A percentile compares a stretch with the other conserved stretches of the same genome.
Conservation (phyloP, 306 rosid species). For the Trifolium subterraneum region DNA sequence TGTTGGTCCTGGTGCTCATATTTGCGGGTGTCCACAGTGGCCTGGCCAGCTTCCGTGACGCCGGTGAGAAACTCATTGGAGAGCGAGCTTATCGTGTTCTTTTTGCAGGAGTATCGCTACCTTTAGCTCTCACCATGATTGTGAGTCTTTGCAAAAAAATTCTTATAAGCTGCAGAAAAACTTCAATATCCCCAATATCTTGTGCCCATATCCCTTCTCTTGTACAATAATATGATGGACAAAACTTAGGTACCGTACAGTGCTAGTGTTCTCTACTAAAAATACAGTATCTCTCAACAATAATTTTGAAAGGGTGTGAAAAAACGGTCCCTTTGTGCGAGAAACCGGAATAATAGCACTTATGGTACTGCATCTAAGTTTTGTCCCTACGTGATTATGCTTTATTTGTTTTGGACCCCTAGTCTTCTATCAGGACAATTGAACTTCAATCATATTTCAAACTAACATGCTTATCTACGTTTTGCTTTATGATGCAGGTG, state of each 20-base stretch:
- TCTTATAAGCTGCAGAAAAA: constrained; percentile 4
- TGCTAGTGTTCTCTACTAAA: no score
- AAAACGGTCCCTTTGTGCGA: no score
- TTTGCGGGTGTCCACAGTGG: constrained; percentile 91
- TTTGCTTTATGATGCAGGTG: constrained; percentile 66
- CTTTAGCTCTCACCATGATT: constrained; percentile 86
- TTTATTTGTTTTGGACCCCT: constrained; percentile 16
- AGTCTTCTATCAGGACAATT: not conserved
- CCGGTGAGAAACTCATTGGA: constrained; percentile 87
- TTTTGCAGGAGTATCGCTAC: constrained; percentile 88
- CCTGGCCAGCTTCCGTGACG: constrained; percentile 80
- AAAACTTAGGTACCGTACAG: no score
- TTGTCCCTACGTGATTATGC: not conserved
- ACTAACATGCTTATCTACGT: constrained; percentile 34
- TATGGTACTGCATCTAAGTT: not conserved
- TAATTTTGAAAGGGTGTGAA: no score
- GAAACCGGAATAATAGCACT: not conserved
- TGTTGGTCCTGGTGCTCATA: constrained; percentile 67
- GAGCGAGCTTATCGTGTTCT: constrained; percentile 93
- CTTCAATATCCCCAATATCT: constrained; percentile 14
- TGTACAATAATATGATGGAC: not conserved
- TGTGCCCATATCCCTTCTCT: not conserved
- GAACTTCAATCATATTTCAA: constrained; percentile 33
- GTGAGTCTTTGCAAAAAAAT: constrained; percentile 52
- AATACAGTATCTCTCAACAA: no score